phyloP scores from a whole-genome alignment of 352 stramenopile species.

The Phytophthora palmivora region DNA sequence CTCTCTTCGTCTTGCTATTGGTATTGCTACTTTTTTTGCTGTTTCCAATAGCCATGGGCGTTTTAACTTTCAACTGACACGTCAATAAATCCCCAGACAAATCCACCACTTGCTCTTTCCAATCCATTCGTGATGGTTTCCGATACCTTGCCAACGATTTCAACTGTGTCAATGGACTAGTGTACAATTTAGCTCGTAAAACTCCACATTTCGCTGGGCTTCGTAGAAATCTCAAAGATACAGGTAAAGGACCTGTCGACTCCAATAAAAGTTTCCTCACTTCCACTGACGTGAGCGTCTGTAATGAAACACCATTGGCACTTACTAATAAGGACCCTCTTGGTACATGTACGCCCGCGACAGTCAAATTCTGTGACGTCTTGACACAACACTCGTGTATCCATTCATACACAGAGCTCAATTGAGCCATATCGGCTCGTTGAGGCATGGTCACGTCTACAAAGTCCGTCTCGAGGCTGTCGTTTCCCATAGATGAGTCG shows the following conservation, averaged over 20 bases:
- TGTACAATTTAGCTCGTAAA: slow-evolving; percentile 59
- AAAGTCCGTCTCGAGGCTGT: slow-evolving; percentile 38
- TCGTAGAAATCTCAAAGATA: slow-evolving; percentile 58
- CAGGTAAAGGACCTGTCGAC: slow-evolving; percentile 34
- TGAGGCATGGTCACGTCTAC: slow-evolving; percentile 41
- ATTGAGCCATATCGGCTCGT: slow-evolving; percentile 43
- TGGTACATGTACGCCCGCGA: slow-evolving; percentile 39
- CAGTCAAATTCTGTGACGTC: slow-evolving; percentile 47
- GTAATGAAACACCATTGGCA: slow-evolving; percentile 64
- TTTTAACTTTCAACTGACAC: slow-evolving; percentile 42
- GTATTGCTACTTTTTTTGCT: slow-evolving; percentile 20
- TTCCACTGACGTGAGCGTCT: slow-evolving; percentile 59
- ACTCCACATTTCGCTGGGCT: slow-evolving; percentile 56
- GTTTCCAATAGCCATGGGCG: slow-evolving; percentile 25
- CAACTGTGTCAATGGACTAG: slow-evolving; percentile 61
- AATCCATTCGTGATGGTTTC: slow-evolving; percentile 39
- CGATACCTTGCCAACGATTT: slow-evolving; percentile 65
- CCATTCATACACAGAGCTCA: slow-evolving; percentile 64
- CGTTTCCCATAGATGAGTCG: slow-evolving; percentile 3
- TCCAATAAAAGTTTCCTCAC: slow-evolving; percentile 53
- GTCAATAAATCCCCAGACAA: slow-evolving; percentile 69
- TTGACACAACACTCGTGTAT: slow-evolving; percentile 59
- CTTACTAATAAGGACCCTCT: slow-evolving; percentile 69
- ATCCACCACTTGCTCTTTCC: slow-evolving; percentile 73
- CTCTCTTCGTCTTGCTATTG: slow-evolving; percentile 38